Percentiles rank a stretch among this genome's conserved stretches.
Evolutionary conservation across 805 yeast species (phyloP).

Genomic region (Priceomyces medius): DNA sequence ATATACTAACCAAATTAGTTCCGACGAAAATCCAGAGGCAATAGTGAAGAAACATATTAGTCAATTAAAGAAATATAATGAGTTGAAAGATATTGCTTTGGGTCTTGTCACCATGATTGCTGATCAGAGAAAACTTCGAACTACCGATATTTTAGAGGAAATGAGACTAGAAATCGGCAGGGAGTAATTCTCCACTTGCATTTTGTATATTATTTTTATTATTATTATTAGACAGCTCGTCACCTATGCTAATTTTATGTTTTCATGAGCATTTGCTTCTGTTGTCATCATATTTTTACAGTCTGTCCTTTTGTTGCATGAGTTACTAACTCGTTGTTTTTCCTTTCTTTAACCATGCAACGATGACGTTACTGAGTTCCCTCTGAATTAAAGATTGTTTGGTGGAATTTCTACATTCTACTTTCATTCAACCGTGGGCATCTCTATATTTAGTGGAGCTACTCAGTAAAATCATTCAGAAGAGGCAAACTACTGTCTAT

Average conservation of each 20-base stretch:
- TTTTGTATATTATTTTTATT: neutral
- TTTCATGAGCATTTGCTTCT: neutral
- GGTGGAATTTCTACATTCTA: neutral
- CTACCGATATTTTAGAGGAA: slow-evolving; percentile 52
- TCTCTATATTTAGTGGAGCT: neutral
- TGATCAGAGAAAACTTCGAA: slow-evolving; percentile 49
- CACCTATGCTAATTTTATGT: neutral
- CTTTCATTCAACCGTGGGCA: too few species aligned
- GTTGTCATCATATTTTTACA: neutral
- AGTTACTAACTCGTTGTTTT: neutral
- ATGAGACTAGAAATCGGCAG: slow-evolving; percentile 33
- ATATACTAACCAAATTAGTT: slow-evolving; percentile 10
- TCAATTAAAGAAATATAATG: slow-evolving; percentile 57
- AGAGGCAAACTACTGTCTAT: neutral
- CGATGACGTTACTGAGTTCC: too few species aligned
- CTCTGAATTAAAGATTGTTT: too few species aligned
- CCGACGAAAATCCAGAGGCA: slow-evolving; percentile 39
- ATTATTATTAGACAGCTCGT: neutral
- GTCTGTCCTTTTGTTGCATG: neutral
- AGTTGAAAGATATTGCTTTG: slow-evolving; percentile 60
- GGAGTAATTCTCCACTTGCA: slow-evolving; percentile 6
- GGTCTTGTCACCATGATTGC: slow-evolving; percentile 59
- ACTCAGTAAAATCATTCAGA: neutral
- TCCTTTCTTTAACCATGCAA: neutral
- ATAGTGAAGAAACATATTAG: slow-evolving; percentile 53